Conservation (phyloP, 176 grass and related monocot genomes). For the Phyllostachys edulis region DNA sequence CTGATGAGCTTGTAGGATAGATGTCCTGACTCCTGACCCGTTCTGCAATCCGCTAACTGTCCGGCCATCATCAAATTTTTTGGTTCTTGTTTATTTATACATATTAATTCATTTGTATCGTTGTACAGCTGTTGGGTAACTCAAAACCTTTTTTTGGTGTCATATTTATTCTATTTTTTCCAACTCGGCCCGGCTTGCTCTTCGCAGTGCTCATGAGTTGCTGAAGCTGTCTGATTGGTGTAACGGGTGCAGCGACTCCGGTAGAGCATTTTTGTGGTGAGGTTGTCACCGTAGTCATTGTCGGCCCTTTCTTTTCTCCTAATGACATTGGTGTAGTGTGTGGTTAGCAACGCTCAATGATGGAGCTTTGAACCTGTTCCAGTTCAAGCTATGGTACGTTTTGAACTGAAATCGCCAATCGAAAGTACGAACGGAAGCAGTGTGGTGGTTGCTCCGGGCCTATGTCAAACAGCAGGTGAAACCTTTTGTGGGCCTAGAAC, state of each 20-base stretch:
- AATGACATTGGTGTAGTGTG: not conserved
- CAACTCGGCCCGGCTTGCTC: too few species aligned
- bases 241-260: not conserved
- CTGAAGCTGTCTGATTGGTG: not conserved
- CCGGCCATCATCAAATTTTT: not conserved
- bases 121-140: conserved; percentile 45
- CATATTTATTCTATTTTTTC: conserved; percentile 17
- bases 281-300: not conserved
- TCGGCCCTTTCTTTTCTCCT: not conserved
- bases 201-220: not conserved
- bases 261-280: not conserved
- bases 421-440: not conserved
- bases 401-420: not conserved
- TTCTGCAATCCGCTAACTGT: conserved; percentile 22
- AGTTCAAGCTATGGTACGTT: not conserved
- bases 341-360: not conserved
- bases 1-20: conserved; percentile 27
- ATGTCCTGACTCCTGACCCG: conserved; percentile 11
- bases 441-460: too few species aligned
- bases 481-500: too few species aligned
- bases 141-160: not conserved
- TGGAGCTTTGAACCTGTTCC: not conserved
- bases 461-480: too few species aligned
- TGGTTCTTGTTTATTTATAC: conserved; percentile 30
- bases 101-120: conserved; percentile 47